Evolutionary conservation across 2,329 filamentous ascomycete genomes (phyloP).

Genomic region (Microdochium nivale): DNA sequence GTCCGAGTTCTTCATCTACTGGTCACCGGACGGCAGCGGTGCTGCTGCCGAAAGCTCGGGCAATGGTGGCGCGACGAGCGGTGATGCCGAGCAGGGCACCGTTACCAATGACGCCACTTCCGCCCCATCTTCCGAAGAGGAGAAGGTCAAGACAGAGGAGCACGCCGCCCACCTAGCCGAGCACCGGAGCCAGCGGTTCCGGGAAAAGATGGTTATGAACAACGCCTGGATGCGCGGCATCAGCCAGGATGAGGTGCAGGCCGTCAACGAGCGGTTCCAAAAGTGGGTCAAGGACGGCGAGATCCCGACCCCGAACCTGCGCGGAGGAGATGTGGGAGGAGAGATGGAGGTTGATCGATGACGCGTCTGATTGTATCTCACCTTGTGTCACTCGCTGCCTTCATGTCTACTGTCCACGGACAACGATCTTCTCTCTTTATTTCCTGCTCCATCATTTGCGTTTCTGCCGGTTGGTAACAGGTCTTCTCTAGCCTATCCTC

Average conservation of each 20-base stretch:
- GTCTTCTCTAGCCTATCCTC: too few relatives aligned
- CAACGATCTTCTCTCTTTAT: too few relatives aligned
- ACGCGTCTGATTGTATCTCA: neutral
- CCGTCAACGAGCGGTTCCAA: constrained; percentile 59
- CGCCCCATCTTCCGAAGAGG: constrained; percentile 38
- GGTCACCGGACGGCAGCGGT: neutral
- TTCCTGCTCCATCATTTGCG: too few relatives aligned
- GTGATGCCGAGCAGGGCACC: neutral
- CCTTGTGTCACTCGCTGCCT: too few relatives aligned
- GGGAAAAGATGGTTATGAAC: constrained; percentile 76
- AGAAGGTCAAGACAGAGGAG: constrained; percentile 51
- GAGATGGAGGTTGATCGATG: constrained; percentile 9
- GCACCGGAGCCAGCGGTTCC: constrained; percentile 61
- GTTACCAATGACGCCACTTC: constrained; percentile 60
- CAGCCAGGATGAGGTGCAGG: constrained; percentile 67
- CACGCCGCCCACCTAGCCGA: constrained; percentile 45
- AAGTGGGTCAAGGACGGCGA: constrained; percentile 44
- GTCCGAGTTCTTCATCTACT: constrained; percentile 61
- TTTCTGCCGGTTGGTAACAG: too few relatives aligned
- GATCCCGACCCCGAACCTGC: constrained; percentile 23
- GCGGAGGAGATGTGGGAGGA: constrained; percentile 9
- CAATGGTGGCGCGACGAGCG: neutral
- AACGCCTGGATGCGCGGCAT: constrained; percentile 72
- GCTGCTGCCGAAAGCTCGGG: neutral
- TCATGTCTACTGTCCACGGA: too few relatives aligned